A percentile compares a stretch with the other conserved stretches of the same genome.
phyloP scores from a whole-genome alignment of 1,284 basidiomycete species.

The Coriolopsis trogii region DNA sequence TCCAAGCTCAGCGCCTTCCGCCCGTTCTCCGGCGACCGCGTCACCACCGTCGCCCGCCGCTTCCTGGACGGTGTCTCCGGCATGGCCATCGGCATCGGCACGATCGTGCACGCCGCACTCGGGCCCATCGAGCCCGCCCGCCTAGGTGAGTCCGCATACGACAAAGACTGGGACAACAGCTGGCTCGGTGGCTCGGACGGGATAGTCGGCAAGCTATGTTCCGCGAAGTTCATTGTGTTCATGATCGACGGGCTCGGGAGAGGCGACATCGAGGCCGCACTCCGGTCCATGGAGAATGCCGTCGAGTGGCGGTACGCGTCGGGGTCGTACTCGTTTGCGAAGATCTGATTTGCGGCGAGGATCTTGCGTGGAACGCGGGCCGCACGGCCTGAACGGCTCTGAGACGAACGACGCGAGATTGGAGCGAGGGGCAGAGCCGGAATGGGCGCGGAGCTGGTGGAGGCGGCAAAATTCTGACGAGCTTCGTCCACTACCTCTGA shows the following conservation, averaged over 20 bases:
- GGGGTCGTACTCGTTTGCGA: conserved; percentile 49
- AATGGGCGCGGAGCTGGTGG: conserved; percentile 45
- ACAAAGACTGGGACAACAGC: conserved; percentile 3
- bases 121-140: conserved; percentile 2
- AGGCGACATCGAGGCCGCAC: conserved; percentile 17
- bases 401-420: conserved; percentile 50
- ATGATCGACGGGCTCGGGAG: conserved; percentile 22
- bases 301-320: conserved; percentile 27
- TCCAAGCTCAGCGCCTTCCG: conserved; percentile 33
- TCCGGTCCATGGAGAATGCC: conserved; percentile 31
- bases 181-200: conserved; percentile 31
- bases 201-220: conserved; percentile 30
- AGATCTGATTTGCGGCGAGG: conserved; percentile 72
- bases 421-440: conserved; percentile 65
- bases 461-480: conserved; percentile 66
- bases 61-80: conserved; percentile 39
- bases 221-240: conserved; percentile 21
- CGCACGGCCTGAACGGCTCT: conserved; percentile 44
- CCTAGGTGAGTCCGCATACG: background rate
- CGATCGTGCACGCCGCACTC: background rate
- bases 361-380: conserved; percentile 60
- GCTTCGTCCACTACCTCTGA: conserved; percentile 78
- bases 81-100: conserved; percentile 9
- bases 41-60: conserved; percentile 69
- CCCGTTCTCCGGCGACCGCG: conserved; percentile 53